Base-by-base conservation (phyloP, 2,329 filamentous ascomycete genomes). In the Berkeleyomyces rouxiae region DNA sequence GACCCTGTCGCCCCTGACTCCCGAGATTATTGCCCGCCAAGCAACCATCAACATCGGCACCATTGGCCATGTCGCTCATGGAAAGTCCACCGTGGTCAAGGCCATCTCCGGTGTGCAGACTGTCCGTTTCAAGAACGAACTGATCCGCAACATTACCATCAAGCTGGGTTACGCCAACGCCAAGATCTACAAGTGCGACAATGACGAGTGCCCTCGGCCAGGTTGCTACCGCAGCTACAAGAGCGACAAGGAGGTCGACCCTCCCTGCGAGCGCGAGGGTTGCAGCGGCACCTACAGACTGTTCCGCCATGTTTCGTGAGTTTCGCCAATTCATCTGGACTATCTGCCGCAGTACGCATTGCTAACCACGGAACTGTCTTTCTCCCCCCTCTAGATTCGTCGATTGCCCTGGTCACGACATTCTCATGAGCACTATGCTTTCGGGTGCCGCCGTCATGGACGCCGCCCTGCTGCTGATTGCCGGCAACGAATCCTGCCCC, bases 351-450 rank as follows among this genome's bases (percentile, higher is more conserved):
- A 23, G 23, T 23, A 23, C 23, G 23, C 23, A 23, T 23, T 23
- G 67, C 70, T 73, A 63, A 74, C 65, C 42, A 49, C 11, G 10
- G 39, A 6, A 39, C 3, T 3, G 23, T 23, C 31, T 36, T 66
- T 42, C 66, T 44, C 23, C 43, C 36, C 39, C 47, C 16, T 69
- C 61, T 68, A 92, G 89, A 13, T 99, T 97, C 74, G 93, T 97
- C 69, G 93, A 97, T 76, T 97, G 93, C 81, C 93, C 93, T 63
- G 93, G 93, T 76, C 93, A 99, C 88, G 93, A 99, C 78, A 99
- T 99, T 90, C 91, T 99, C 74, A 99, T 99, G 93, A 97, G 92
- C 77, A 99, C 93, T 70, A 99, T 99, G 93, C 86, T 99, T 81
- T 99, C 93, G 72, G 93, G 93, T 72, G 93, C 93, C 70, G 93